Evolutionary conservation across 2,329 filamentous ascomycete genomes (phyloP).

Genomic region (Fusarium pseudocircinatum): DNA sequence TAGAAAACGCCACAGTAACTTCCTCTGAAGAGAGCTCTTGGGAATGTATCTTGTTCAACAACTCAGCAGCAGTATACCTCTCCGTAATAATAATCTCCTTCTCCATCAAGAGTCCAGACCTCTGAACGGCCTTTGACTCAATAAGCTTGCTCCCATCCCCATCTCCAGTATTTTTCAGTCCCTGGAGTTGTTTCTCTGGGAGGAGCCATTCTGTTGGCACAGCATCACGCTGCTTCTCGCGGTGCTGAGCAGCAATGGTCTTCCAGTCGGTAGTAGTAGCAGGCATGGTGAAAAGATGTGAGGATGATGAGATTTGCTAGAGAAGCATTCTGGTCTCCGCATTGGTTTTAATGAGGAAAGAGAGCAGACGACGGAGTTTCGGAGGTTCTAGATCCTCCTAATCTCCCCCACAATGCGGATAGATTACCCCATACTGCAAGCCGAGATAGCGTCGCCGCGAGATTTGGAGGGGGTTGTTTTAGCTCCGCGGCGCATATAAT

Average conservation of each 20-base stretch:
- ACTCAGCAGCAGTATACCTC: slow-evolving; percentile 17
- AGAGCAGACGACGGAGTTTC: neutral
- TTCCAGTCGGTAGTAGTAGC: slow-evolving; percentile 27
- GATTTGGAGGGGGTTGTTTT: neutral
- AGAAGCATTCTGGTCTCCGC: neutral
- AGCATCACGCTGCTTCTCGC: slow-evolving; percentile 24
- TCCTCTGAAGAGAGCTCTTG: slow-evolving; percentile 31
- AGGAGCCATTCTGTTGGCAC: slow-evolving; percentile 28
- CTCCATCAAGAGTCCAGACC: slow-evolving; percentile 22
- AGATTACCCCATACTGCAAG: neutral
- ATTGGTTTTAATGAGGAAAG: neutral
- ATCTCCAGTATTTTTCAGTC: neutral
- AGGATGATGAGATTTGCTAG: neutral
- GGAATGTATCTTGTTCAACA: slow-evolving; percentile 19
- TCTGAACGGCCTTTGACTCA: slow-evolving; percentile 11
- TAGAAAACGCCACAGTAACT: slow-evolving; percentile 33
- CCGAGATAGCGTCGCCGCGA: neutral
- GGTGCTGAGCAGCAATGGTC: slow-evolving; percentile 29
- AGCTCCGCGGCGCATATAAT: neutral
- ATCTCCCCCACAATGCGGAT: slow-evolving; percentile 1
- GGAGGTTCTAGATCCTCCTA: neutral
- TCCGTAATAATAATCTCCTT: slow-evolving; percentile 30
- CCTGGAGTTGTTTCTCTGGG: slow-evolving; percentile 1
- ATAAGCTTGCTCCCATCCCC: slow-evolving; percentile 16
- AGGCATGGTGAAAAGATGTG: slow-evolving; percentile 20